Base-by-base conservation (phyloP, 805 yeast genomes). In the Monosporozyma servazzii region DNA sequence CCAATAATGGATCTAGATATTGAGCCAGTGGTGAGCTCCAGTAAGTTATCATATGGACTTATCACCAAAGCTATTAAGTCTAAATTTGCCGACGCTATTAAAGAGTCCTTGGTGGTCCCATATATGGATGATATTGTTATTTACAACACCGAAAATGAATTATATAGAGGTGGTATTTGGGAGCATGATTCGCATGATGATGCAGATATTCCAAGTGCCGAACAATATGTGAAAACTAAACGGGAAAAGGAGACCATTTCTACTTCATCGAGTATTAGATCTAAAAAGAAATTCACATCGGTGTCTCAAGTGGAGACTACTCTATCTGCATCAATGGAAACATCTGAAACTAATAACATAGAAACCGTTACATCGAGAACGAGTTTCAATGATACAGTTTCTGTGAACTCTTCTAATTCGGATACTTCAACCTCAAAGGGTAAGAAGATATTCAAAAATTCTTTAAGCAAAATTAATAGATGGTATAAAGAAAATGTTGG, bases 121-220 rank as follows among this genome's bases (percentile, higher is more conserved):
- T 81, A 75, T 60, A 85, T 88, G 89, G 98, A 91, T 66, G 98
- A 91, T 64, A 66, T 88, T 41, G 79, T 82, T 0, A 85, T 87
- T 62, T 85, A 75, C 61, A 72, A 79, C 50, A 81, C 96, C 0
- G 66, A 69, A 2, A 75, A 69, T 40, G 95, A 88, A 56, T 67
- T 88, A 13, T 93, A 81, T 65, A 77, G 96, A 56, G 99, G 96
- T 48, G 99, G 99, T 17, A 80, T 91, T 23, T 91, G 98, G 98
- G 89, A 62, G 31, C 51, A 52, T 6, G 40, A 55, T 20, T n/a
- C 36, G 15, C 37, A 33, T 11, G 47, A 44, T 7, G 21, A 23
- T 41, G 30, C 41, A 37, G 23, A 37, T 37, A 20, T 23, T 23
- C 44, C 30, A 21, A 41, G 8, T 17, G 20, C 44, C 11, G 8